Base-by-base conservation (phyloP, 1,284 basidiomycete genomes). In the Cutaneotrichosporon sp. region DNA sequence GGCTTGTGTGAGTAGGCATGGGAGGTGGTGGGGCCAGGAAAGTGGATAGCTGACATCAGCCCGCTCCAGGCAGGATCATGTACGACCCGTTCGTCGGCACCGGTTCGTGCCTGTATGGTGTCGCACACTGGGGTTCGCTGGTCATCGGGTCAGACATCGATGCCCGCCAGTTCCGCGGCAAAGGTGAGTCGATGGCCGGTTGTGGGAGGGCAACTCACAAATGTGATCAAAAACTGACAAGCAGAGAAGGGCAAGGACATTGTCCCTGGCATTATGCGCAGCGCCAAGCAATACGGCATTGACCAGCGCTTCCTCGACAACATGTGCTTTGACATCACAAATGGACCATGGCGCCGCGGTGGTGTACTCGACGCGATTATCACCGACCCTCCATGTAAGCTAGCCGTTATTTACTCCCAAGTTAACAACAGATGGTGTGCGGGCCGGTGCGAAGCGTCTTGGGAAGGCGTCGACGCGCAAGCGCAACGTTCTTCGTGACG, bases 11-110 rank as follows among this genome's bases (percentile, higher is more conserved):
- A 52, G 77, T 67, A 14, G 5, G 14, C 6, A 4, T 46, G 18
- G 18, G 18, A 18, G 42, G 42, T 16, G 38, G 13, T 9, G 36
- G 36, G 36, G 36, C 3, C 2, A 36, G 36, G 36, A 36, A 36
- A 13, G 5, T 42, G 40, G 5, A 18, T 6, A 5, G 40, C 62
- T 67, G 32, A 62, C 65, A 13, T 5, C 65, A 94, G 91, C 89
- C 94, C 0, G 85, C 88, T 4, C 88, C 91, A 2, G 93, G 93
- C 46, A 96, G 91, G 78, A 78, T 97, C 36, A 84, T 98, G 21
- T 98, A 98, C 72, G 97, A 99, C 76, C 97, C 97, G 0, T 99
- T 99, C 77, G 88, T 91, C 56, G 97, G 97, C 1, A 99, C 97
- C 0, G 97, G 97, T 7, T 97, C 94, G 69, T 91, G 97, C 88